Base-by-base conservation (phyloP, 2,329 filamentous ascomycete genomes). In the Xenosphaeropsis pyriputrescens region DNA sequence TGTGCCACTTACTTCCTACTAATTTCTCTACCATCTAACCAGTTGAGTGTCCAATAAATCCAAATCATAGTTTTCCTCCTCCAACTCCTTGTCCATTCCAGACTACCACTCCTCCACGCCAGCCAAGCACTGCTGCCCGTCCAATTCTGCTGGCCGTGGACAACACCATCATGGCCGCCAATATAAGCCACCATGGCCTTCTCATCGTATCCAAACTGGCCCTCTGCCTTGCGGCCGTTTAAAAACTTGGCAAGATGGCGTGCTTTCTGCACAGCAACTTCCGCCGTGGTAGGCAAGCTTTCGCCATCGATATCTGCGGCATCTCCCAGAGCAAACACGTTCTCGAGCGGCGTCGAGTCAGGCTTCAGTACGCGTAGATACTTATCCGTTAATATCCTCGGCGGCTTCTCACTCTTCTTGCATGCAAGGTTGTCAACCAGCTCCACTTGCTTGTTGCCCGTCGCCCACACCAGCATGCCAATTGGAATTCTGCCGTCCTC, bases 401-500 rank as follows among this genome's bases (percentile, higher is more conserved):
- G 71, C 1, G 70, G 71, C 44, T 64, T 69, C 29, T 47, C 47
- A 8, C 44, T 48, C 30, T 48, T 50, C 39, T 41, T 46, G 2
- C 47, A 46, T 9, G 47, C 36, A 18, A 51, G 38, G 11, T 36
- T 42, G 19, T 53, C 48, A 1, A 53, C 47, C 7, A 55, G 35
- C 2, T 77, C 76, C 50, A 84, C 84, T 56, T 76, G 73, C 71
- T 81, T 84, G 8, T 85, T 62, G 3, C 51, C 51, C 0, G 80
- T 85, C 43, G 70, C 77, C 80, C 80, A 85, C 29, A 85, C 76
- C 2, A 79, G 75, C 51, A 84, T 68, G 2, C 80, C 79, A 31
- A 44, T 47, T 3, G 36, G 39, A 11, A 48, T 41, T 7, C 38
- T 29, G 5, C 45, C 46, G 31, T 47, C 42, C 29, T 44, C 45